Evolutionary conservation across 805 yeast genomes (phyloP).

Genomic region (Nakazawaea ambrosiae): DNA sequence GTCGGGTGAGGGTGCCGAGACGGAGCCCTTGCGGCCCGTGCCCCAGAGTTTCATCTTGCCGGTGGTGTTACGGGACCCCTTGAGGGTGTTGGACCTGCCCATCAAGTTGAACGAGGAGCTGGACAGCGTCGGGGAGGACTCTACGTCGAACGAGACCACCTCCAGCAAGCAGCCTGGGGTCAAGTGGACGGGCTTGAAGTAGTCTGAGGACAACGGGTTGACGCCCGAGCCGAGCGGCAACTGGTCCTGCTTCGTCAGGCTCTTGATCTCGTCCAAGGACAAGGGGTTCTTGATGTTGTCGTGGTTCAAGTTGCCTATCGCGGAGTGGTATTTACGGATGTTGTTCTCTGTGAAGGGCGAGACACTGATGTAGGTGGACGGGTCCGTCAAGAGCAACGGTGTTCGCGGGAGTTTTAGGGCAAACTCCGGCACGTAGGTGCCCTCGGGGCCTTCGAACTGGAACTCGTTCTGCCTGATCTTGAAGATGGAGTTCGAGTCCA

Average conservation of each 20-base stretch:
- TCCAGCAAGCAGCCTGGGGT: slow-evolving; percentile 42
- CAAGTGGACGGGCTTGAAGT: slow-evolving; percentile 42
- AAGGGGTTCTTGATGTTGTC: slow-evolving; percentile 34
- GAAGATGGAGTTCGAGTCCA: slow-evolving; percentile 27
- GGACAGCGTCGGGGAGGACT: slow-evolving; percentile 4
- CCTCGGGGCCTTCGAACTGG: slow-evolving; percentile 25
- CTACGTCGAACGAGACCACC: slow-evolving; percentile 9
- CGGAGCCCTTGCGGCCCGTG: slow-evolving; percentile 13
- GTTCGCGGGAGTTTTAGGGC: slow-evolving; percentile 28
- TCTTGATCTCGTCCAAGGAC: slow-evolving; percentile 22
- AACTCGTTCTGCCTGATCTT: slow-evolving; percentile 22
- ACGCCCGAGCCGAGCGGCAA: slow-evolving; percentile 44
- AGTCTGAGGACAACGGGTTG: slow-evolving; percentile 46
- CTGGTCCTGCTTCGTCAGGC: slow-evolving; percentile 25
- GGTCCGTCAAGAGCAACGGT: slow-evolving; percentile 31
- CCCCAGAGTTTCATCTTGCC: slow-evolving; percentile 10
- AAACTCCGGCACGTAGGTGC: slow-evolving; percentile 22
- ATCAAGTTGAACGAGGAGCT: slow-evolving; percentile 21
- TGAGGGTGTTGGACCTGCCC: slow-evolving; percentile 22
- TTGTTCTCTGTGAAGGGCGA: slow-evolving; percentile 41
- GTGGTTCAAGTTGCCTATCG: slow-evolving; percentile 27
- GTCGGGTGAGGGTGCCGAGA: background rate
- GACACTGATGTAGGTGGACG: slow-evolving; percentile 45
- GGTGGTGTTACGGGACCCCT: slow-evolving; percentile 16
- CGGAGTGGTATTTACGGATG: slow-evolving; percentile 29